These are phyloP conservation scores for Globisporangium middletonii DNA, from an alignment of 352 stramenopile species.

Conservation along the genomic window DNA sequence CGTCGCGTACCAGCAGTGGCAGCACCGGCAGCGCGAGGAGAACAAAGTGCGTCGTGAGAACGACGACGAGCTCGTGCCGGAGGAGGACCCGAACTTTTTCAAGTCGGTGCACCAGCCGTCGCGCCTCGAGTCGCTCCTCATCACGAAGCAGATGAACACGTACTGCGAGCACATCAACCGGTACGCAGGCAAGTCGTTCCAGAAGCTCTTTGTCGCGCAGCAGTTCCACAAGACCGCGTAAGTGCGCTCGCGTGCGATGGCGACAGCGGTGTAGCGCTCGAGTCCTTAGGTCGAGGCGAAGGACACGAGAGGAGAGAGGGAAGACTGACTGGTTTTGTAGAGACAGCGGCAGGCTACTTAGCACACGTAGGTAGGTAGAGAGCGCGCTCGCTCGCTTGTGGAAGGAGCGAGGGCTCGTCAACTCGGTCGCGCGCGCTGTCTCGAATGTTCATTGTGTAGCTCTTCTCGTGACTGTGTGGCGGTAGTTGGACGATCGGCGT, in stretches of 20 bases:
- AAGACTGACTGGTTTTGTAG: background rate
- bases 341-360: background rate
- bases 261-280: too few relatives aligned
- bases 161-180: slow-evolving; percentile 92
- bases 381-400: too few relatives aligned
- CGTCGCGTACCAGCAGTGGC: slow-evolving; percentile 78
- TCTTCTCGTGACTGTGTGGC: too few relatives aligned
- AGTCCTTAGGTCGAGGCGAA: too few relatives aligned
- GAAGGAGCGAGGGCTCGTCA: background rate
- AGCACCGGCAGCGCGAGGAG: slow-evolving; percentile 83
- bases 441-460: background rate
- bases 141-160: slow-evolving; percentile 91
- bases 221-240: slow-evolving; percentile 86
- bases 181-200: slow-evolving; percentile 87
- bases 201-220: slow-evolving; percentile 88
- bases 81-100: slow-evolving; percentile 84
- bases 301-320: background rate
- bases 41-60: slow-evolving; percentile 83
- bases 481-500: too few relatives aligned
- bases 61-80: slow-evolving; percentile 65
- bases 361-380: background rate
- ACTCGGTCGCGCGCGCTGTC: background rate
- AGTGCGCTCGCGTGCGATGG: too few relatives aligned
- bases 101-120: slow-evolving; percentile 85
- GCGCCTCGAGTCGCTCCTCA: slow-evolving; percentile 83